Percentiles rank a stretch among this genome's conserved stretches.
Conservation (phyloP, 2,329 filamentous ascomycete species). For the Trichoderma asperellum region DNA sequence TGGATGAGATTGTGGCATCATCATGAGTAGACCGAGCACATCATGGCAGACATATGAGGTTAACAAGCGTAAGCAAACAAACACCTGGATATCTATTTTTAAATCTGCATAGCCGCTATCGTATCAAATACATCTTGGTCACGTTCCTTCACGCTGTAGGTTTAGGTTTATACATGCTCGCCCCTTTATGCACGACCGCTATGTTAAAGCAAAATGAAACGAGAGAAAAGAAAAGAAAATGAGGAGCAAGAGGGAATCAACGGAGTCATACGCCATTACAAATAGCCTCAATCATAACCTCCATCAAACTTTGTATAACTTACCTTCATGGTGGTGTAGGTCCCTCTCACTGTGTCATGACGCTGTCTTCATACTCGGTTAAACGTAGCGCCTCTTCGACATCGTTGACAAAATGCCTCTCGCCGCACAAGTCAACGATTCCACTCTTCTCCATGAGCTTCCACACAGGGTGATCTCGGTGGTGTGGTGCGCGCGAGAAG, state of each 20-base stretch:
- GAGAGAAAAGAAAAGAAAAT: not conserved
- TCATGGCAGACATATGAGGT: not conserved
- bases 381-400: constrained; percentile 83
- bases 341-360: constrained; percentile 29
- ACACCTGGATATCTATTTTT: constrained; percentile 21
- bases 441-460: constrained; percentile 75
- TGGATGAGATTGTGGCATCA: constrained; percentile 34
- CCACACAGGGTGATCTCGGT: constrained; percentile 63
- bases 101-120: constrained; percentile 16
- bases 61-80: constrained; percentile 1
- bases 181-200: constrained; percentile 20
- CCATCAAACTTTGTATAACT: constrained; percentile 4
- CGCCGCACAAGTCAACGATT: constrained; percentile 80
- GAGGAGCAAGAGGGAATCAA: not conserved
- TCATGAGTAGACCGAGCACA: not conserved
- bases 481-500: constrained; percentile 63
- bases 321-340: not conserved
- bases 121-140: constrained; percentile 23
- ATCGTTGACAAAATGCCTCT: constrained; percentile 75
- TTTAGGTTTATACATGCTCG: constrained; percentile 24
- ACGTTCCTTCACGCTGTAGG: constrained; percentile 12
- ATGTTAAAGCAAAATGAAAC: constrained; percentile 17
- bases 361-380: constrained; percentile 71
- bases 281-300: constrained; percentile 5
- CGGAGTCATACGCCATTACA: not conserved